phyloP scores from a whole-genome alignment of 345 rosid genomes.

The Erysimum cheiranthoides region DNA sequence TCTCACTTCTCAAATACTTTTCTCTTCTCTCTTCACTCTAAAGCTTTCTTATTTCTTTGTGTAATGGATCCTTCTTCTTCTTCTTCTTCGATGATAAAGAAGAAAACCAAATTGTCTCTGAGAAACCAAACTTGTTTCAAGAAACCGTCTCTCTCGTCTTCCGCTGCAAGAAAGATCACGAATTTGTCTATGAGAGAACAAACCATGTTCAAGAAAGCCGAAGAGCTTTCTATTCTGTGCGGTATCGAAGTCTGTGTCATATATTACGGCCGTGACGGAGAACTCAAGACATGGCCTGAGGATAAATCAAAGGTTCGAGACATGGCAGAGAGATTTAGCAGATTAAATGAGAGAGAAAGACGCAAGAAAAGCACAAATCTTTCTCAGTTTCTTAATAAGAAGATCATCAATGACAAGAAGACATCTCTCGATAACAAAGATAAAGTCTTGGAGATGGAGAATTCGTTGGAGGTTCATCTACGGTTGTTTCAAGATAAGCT shows the following conservation, averaged over 20 bases:
- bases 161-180: neutral
- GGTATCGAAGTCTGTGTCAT: constrained; percentile 5
- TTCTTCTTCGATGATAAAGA: neutral
- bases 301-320: neutral
- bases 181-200: neutral
- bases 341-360: neutral
- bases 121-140: constrained; percentile 1
- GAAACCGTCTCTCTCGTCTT: neutral
- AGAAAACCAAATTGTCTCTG: neutral
- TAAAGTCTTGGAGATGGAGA: neutral
- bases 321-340: neutral
- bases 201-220: constrained; percentile 8
- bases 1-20: too few species aligned
- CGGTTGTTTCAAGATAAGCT: neutral
- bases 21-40: too few species aligned
- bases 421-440: neutral
- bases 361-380: constrained; percentile 26
- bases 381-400: neutral
- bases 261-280: neutral
- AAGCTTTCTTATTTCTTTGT: neutral
- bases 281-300: constrained; percentile 14
- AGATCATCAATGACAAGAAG: neutral
- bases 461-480: neutral
- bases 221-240: neutral
- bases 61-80: neutral